Percentiles rank a stretch among this genome's conserved stretches.
These are phyloP conservation scores for Sisymbrium irio DNA, from an alignment of 345 rosid species.

Conservation along the genomic window DNA sequence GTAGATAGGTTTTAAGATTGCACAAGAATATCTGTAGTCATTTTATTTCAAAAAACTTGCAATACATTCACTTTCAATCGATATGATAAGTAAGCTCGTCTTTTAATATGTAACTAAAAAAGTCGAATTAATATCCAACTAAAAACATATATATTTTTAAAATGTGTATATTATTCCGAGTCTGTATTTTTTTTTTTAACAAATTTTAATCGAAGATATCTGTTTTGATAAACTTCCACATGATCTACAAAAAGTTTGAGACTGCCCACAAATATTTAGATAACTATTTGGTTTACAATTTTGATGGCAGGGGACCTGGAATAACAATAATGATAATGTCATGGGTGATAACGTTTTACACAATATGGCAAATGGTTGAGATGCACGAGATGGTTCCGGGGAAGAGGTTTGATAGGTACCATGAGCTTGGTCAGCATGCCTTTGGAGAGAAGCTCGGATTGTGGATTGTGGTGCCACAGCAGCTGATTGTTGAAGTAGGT, in stretches of 20 bases:
- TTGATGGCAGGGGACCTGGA: slow-evolving; percentile 69
- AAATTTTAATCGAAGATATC: too few relatives aligned
- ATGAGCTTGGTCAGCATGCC: slow-evolving; percentile 69
- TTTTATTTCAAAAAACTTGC: background rate
- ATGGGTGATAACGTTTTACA: slow-evolving; percentile 72
- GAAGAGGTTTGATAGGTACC: slow-evolving; percentile 74
- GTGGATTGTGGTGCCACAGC: slow-evolving; percentile 81
- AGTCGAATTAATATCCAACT: too few relatives aligned
- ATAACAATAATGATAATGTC: slow-evolving; percentile 46
- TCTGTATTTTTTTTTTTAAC: too few relatives aligned
- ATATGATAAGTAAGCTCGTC: too few relatives aligned
- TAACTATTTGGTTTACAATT: background rate
- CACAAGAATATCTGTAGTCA: background rate
- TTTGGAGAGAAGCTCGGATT: slow-evolving; percentile 82
- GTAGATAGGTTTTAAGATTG: background rate
- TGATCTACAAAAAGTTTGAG: background rate
- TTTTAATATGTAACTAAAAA: too few relatives aligned
- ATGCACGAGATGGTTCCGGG: slow-evolving; percentile 87
- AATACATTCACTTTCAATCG: background rate
- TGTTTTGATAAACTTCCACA: background rate
- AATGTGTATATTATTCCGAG: too few relatives aligned
- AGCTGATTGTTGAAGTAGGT: slow-evolving; percentile 68
- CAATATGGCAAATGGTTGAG: slow-evolving; percentile 92
- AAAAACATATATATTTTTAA: too few relatives aligned
- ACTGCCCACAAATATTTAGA: background rate